These are phyloP conservation scores for Fusarium dlaminii DNA, from an alignment of 2,329 filamentous ascomycete genomes.

Conservation along the genomic window DNA sequence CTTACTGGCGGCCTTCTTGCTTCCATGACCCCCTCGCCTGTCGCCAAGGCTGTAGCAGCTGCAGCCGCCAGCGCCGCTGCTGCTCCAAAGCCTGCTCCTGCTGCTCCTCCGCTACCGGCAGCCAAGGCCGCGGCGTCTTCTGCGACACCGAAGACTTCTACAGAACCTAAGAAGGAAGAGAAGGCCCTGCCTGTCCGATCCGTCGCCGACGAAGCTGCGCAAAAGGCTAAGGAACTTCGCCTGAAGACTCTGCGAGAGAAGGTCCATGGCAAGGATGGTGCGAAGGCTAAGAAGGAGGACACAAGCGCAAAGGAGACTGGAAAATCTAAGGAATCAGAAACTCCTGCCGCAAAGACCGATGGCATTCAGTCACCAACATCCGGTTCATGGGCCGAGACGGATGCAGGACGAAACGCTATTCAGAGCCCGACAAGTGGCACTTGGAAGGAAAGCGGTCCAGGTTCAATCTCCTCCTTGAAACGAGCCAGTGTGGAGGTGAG, in stretches of 20 bases:
- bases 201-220: conserved; percentile 72
- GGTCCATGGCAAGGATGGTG: conserved; percentile 58
- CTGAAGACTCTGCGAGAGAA: conserved; percentile 64
- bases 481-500: conserved; percentile 44
- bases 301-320: neutral
- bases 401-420: conserved; percentile 45
- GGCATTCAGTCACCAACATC: conserved; percentile 58
- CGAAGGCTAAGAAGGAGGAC: conserved; percentile 12
- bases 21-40: conserved; percentile 32
- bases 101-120: conserved; percentile 38
- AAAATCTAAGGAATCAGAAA: conserved; percentile 14
- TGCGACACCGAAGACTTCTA: conserved; percentile 20
- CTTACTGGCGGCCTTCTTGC: conserved; percentile 34
- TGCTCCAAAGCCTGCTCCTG: conserved; percentile 38
- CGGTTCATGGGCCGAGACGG: conserved; percentile 51
- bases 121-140: conserved; percentile 28
- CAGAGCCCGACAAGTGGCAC: conserved; percentile 56
- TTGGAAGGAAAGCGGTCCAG: conserved; percentile 50
- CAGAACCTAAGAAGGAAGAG: conserved; percentile 40
- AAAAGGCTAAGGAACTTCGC: conserved; percentile 69
- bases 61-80: conserved; percentile 28
- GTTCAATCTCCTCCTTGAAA: neutral
- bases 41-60: conserved; percentile 37
- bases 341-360: conserved; percentile 21
- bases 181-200: conserved; percentile 58